A percentile compares a stretch with the other conserved stretches of the same genome.
Conservation (phyloP, 2,329 filamentous ascomycete genomes). For the Alternaria arborescens region DNA sequence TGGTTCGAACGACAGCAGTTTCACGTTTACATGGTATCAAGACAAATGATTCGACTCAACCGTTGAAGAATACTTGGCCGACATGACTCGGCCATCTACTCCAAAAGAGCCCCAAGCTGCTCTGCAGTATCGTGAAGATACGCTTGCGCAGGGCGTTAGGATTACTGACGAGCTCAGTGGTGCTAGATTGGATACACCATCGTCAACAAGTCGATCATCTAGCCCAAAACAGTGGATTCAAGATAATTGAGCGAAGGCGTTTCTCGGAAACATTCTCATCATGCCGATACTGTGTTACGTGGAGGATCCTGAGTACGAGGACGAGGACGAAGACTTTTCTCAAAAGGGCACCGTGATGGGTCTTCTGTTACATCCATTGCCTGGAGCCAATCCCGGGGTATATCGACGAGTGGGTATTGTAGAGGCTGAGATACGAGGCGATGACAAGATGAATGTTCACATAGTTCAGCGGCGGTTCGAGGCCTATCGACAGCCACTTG, state of each 20-base stretch:
- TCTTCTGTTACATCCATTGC: accelerated
- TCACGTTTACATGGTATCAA: not conserved
- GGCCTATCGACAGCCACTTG: not conserved
- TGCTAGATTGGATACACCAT: no score
- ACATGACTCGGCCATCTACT: no score
- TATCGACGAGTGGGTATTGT: not conserved
- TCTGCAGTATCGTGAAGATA: no score
- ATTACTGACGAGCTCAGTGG: no score
- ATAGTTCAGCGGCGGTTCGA: not conserved
- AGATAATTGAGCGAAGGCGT: accelerated
- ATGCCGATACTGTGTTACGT: not conserved
- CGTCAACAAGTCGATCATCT: no score
- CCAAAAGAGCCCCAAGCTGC: no score
- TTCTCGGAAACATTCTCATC: not conserved
- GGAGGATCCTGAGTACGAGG: no score
- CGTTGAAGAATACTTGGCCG: no score
- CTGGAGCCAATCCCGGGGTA: not conserved
- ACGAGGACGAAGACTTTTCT: accelerated
- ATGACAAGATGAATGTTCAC: not conserved
- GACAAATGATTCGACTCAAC: not conserved
- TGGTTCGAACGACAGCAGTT: not conserved
- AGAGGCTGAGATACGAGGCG: accelerated
- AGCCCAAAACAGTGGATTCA: accelerated
- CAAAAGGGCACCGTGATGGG: not conserved
- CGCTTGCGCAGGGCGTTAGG: no score